These are phyloP conservation scores for Solanum lycopersicoides DNA, from an alignment of 257 asterid genomes.

Conservation along the genomic window DNA sequence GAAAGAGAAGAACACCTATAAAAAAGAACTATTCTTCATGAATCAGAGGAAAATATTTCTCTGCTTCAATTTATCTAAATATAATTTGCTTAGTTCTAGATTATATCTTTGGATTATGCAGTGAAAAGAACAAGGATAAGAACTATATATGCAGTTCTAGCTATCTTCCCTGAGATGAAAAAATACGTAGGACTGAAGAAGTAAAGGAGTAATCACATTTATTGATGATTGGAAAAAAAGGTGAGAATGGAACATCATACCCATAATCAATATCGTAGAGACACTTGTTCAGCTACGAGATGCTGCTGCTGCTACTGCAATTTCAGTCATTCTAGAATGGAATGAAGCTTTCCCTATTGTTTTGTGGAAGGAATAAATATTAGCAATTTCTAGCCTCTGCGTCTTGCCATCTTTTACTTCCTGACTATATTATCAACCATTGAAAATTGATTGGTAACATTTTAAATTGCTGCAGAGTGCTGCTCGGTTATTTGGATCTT, in stretches of 20 bases:
- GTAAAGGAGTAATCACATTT: not conserved
- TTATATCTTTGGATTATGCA: not conserved
- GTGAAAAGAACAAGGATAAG: not conserved
- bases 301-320: not conserved
- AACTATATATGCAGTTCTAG: not conserved
- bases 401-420: not conserved
- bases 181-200: not conserved
- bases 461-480: constrained; percentile 59
- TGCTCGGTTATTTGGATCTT: constrained; percentile 93
- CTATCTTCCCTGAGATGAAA: not conserved
- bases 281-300: not conserved
- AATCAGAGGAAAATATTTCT: not conserved
- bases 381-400: not conserved
- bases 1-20: not conserved
- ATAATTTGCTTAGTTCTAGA: not conserved
- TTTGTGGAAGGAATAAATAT: not conserved
- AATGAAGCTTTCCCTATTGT: not conserved
- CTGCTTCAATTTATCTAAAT: not conserved
- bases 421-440: not conserved
- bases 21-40: not conserved
- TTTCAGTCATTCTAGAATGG: not conserved
- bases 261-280: not conserved
- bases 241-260: not conserved
- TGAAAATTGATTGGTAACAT: not conserved
- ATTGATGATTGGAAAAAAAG: not conserved